Evolutionary conservation across 768 basidiomycete species (phyloP), one percentile per base, ranked within the genome.

Genomic region (Termitomyces sp.): DNA sequence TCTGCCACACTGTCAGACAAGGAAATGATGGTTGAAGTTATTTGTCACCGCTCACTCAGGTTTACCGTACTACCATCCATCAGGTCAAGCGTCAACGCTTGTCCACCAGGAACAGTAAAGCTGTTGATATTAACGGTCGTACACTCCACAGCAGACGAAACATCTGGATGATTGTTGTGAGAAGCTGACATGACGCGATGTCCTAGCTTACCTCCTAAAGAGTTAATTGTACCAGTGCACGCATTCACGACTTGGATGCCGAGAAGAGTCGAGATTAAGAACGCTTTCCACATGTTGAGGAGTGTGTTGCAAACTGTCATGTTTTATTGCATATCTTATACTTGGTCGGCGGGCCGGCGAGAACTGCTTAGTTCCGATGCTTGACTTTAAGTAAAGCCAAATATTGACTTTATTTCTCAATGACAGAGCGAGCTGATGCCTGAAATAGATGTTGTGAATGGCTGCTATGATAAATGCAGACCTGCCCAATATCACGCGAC

Each of bases 31-130:
- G 22, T 27, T 47, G 53, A 31, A 47, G 2, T n/a, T 34, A 13
- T 14, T 48, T 22, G 37, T n/a, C 29, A 49, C 29, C 20, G 70
- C 81, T 64, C 61, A 85, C 84, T 68, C 69, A 87, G 68, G 49
- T 80, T 85, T 58, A 88, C 86, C 4, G 76, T 83, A 2, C 83
- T 79, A 5, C 80, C 80, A 26, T 68, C 62, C 41, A 72, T 57
- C 34, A 87, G 71, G 20, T 67, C 61, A 31, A 87, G 74, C 16
- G 70, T 72, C 63, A 87, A 75, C 0, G 73, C 77, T 68, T 78
- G 50, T 14, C 82, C 83, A 34, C 74, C 79, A 13, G 84, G 79
- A 36, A 85, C 84, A 8, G 79, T 82, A 68, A 86, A 84, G 10
- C 69, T 59, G 42, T 81, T 74, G 64, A 86, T 78, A 61, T 79